Base-by-base conservation (phyloP, 495 filamentous ascomycete genomes). In the Aspergillus saccharolyticus region DNA sequence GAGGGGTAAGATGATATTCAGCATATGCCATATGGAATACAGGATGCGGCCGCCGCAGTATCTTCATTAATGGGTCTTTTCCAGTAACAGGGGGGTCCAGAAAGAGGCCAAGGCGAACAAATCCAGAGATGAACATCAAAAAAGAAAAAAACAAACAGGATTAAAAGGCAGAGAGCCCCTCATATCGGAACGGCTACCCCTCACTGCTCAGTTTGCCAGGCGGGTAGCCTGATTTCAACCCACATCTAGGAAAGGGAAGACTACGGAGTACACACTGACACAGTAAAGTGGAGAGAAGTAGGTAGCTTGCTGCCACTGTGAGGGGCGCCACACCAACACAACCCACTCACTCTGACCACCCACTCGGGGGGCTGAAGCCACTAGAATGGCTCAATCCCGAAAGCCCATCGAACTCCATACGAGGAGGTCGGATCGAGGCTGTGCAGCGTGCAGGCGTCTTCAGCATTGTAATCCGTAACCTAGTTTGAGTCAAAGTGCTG, bases 381-480 rank as follows among this genome's bases (percentile, higher is more conserved):
- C 54, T 52, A 42, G 54, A 46, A 21, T 48, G 14, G 48, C 42
- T 42, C 21, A 44, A 58, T 57, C n/a, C n/a, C n/a, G 58, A 63
- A 57, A 53, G 57, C 22, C 30, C n/a, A 28, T 28, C 15, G n/a
- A n/a, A n/a, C n/a, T n/a, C 16, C 17, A 33, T 24, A 22, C 22
- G 25, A 21, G 39, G 54, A 22, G 52, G 50, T 49, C 49, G 42
- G 33, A 59, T 57, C 42, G 54, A 22, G 30, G 25, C 56, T 54
- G 42, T 59, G 54, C 53, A 39, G 33, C 7, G 9, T 28, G 25
- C 25, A 28, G 55, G 52, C 44, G 33, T 46, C 50, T 59, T 59
- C 63, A 66, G 60, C 60, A 58, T 58, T 60, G 56, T 55, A 60
- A 51, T 61, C 49, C 22, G 57, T 44, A 46, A 54, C 55, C 49